Evolutionary conservation across 495 filamentous ascomycete genomes (phyloP), one percentile per base, ranked within the genome.

Genomic region (Annulohypoxylon bovei): DNA sequence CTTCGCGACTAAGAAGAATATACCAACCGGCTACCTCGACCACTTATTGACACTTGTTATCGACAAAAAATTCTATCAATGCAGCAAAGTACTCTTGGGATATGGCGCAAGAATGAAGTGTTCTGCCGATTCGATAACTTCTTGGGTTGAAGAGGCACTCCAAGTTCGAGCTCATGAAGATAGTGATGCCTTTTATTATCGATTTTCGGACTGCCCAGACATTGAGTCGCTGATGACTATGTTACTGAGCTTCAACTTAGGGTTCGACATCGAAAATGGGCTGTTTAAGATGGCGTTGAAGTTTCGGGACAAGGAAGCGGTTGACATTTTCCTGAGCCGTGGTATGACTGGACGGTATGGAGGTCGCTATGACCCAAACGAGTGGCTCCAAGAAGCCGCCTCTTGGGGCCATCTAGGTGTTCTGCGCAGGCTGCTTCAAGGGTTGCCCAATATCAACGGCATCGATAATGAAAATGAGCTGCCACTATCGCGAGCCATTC

Each of bases 351-450:
- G 46, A 8, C 33, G 27, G 27, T 5, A 9, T 55, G 23, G 9
- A 14, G 37, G 25, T 33, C 23, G 2, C 12, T n/a, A 25, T 25
- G 35, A 64, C 27, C 61, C 61, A n/a, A 55, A 44, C 37, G 16
- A 33, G 3, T 64, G 61, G 61, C 61, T 64, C 16, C 49, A 54
- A 33, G 18, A 32, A 16, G 61, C 61, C 8, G 61, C 61, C 12
- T n/a, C 22, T n/a, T 64, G 61, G 61, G 49, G 61, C 8, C 6
- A 55, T 16, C 7, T 46, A 4, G n/a, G 35, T 2, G 22, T 55
- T 23, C 22, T 55, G 8, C 61, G 61, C 12, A 25, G 37, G 30
- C 25, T 64, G 11, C 37, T 55, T 1, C 20, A 23, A 23, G 47
- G 23, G 12, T 42, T 33, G 12, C 61, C 61, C 32, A 6, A 55